Base-by-base conservation (phyloP, 108 stramenopile species). In the Nitzschia palea region DNA sequence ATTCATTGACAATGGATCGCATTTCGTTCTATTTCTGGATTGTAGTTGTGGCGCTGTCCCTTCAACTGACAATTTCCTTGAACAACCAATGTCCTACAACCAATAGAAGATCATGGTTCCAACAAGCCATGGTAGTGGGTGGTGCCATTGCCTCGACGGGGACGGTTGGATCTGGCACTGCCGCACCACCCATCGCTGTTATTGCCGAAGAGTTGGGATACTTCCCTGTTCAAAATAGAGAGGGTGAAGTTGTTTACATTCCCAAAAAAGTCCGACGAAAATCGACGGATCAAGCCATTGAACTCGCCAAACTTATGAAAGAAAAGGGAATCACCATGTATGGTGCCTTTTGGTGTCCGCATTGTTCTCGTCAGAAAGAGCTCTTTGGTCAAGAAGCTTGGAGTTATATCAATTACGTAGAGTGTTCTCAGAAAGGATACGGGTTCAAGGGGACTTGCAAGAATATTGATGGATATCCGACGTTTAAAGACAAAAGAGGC, bases 131-230 rank as follows among this genome's bases (percentile, higher is more conserved):
- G 22, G 31, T 48, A 40, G 48, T 35, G 34, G 51, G 33, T 5
- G 51, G 22, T 37, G 30, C n/a, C n/a, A n/a, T n/a, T n/a, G n/a
- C n/a, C n/a, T n/a, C n/a, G n/a, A n/a, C 20, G 18, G 8, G 20
- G 15, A 6, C 26, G 52, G 33, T n/a, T 27, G 43, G n/a, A 15
- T 4, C 77, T 34, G 76, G 82, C 1, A 26, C 57, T 4, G 87
- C 92, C 8, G 88, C 88, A 31, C 88, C 93, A 52, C 93, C 89
- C 10, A 89, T 90, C 53, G 79, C 86, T 27, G 76, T 94, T 6
- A 94, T 94, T 76, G 88, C 89, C 48, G 89, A 94, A 79, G 93
- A 94, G 68, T 55, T 94, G 51, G 93, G 93, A 33, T 94, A 91
- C 52, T 94, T 91, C 74, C 93, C 93, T 9, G 81, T 90, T 0